A percentile compares a stretch with the other conserved stretches of the same genome.
Evolutionary conservation across 148 eudicot genomes (phyloP).

Genomic region (Selenicereus undatus): DNA sequence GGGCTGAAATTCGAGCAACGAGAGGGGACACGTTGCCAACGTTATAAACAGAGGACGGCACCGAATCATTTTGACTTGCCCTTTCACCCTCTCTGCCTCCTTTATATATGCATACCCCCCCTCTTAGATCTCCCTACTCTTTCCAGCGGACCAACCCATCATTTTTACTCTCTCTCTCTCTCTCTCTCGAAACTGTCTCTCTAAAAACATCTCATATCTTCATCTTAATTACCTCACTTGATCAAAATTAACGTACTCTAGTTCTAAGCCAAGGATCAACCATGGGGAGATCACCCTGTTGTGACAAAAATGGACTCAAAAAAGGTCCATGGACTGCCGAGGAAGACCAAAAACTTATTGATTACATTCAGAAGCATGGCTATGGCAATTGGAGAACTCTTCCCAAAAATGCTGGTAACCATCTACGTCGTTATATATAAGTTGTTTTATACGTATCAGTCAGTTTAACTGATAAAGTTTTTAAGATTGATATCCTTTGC

Average conservation of each 20-base stretch:
- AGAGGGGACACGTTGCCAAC: slow-evolving; percentile 73
- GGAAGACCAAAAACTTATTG: slow-evolving; percentile 79
- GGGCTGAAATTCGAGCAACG: slow-evolving; percentile 31
- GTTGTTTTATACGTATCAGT: neutral
- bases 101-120: slow-evolving; percentile 32
- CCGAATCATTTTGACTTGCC: slow-evolving; percentile 72
- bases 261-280: neutral
- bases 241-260: too few relatives aligned
- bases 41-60: slow-evolving; percentile 80
- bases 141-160: slow-evolving; percentile 9
- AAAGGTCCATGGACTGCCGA: slow-evolving; percentile 98
- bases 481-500: too few relatives aligned
- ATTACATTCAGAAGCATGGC: slow-evolving; percentile 76
- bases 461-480: neutral
- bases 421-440: too few relatives aligned
- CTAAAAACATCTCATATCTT: neutral
- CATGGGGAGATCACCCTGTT: slow-evolving; percentile 97
- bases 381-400: slow-evolving; percentile 96
- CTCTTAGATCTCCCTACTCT: slow-evolving; percentile 7
- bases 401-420: slow-evolving; percentile 88
- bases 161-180: neutral
- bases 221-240: neutral
- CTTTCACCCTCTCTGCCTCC: slow-evolving; percentile 21
- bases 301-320: slow-evolving; percentile 89
- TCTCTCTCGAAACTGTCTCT: slow-evolving; percentile 11